Conservation (phyloP, 768 basidiomycete genomes). For the Boletus rubescentipes region DNA sequence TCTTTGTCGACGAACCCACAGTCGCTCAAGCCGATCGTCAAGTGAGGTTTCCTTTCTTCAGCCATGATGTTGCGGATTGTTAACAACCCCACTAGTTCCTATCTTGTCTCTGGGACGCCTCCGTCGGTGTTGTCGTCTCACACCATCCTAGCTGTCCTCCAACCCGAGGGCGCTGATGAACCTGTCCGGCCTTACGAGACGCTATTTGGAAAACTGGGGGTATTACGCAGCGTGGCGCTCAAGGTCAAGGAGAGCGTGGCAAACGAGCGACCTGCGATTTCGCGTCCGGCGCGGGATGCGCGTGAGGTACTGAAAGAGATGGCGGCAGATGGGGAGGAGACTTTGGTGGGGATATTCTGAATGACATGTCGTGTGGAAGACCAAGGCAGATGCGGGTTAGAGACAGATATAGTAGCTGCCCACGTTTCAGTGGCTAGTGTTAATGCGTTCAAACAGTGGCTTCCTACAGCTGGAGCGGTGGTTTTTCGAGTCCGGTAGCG, state of each 20-base stretch:
- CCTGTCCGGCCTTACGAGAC: constrained; percentile 25
- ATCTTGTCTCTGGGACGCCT: constrained; percentile 68
- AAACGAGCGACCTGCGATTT: constrained; percentile 67
- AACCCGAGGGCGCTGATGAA: constrained; percentile 41
- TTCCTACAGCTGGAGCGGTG: too few relatives aligned
- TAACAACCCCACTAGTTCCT: constrained; percentile 39
- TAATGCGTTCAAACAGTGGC: too few relatives aligned
- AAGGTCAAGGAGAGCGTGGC: constrained; percentile 70
- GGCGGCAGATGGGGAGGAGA: constrained; percentile 24
- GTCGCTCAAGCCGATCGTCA: constrained; percentile 61
- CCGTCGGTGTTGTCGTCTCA: constrained; percentile 62
- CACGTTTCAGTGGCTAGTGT: too few relatives aligned
- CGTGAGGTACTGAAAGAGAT: constrained; percentile 59
- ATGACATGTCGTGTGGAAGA: not conserved
- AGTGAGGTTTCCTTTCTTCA: constrained; percentile 43
- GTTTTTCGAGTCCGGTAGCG: too few relatives aligned
- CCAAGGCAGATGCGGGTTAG: too few relatives aligned
- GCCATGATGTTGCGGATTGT: not conserved
- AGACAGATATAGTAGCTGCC: not conserved
- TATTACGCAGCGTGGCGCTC: constrained; percentile 63
- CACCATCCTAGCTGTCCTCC: constrained; percentile 57
- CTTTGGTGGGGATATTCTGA: constrained; percentile 29
- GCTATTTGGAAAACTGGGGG: constrained; percentile 64
- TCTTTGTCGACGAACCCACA: constrained; percentile 64
- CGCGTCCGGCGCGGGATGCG: constrained; percentile 81